These are phyloP conservation scores for Lolium multiflorum DNA, from an alignment of 176 grass and related monocot genomes.

Conservation along the genomic window DNA sequence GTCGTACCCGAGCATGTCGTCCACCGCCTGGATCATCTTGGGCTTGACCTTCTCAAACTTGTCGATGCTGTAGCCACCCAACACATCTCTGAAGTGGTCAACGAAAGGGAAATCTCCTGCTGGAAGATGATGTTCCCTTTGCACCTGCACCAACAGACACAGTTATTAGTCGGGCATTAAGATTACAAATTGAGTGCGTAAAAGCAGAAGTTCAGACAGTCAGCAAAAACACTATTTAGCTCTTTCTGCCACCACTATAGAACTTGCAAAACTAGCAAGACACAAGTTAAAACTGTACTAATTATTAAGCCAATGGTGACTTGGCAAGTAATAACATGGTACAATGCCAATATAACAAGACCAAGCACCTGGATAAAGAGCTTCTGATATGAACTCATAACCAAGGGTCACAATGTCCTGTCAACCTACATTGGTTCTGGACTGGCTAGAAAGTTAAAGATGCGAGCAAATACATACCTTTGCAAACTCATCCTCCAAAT, in stretches of 20 bases:
- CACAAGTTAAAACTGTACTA: not conserved
- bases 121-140: constrained; percentile 83
- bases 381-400: constrained; percentile 3
- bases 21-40: constrained; percentile 87
- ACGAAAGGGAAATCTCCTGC: constrained; percentile 88
- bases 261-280: not conserved
- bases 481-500: constrained; percentile 76
- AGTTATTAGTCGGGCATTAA: not conserved
- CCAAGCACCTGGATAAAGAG: not conserved
- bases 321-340: constrained; percentile 1
- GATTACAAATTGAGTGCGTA: constrained; percentile 11
- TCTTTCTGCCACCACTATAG: not conserved
- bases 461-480: constrained; percentile 55
- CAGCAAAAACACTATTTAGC: not conserved
- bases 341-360: not conserved
- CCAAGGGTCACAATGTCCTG: not conserved
- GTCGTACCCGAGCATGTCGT: constrained; percentile 97
- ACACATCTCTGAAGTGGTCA: constrained; percentile 86
- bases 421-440: constrained; percentile 8
- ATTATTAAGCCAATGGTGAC: not conserved
- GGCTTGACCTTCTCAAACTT: constrained; percentile 98
- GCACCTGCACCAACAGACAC: constrained; percentile 63
- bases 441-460: not conserved
- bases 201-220: not conserved
- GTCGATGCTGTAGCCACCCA: constrained; percentile 83